A percentile compares a stretch with the other conserved stretches of the same genome.
These are phyloP conservation scores for barley (Hordeum vulgare) DNA, from an alignment of 176 grass and related monocot species.

Conservation along the genomic window DNA sequence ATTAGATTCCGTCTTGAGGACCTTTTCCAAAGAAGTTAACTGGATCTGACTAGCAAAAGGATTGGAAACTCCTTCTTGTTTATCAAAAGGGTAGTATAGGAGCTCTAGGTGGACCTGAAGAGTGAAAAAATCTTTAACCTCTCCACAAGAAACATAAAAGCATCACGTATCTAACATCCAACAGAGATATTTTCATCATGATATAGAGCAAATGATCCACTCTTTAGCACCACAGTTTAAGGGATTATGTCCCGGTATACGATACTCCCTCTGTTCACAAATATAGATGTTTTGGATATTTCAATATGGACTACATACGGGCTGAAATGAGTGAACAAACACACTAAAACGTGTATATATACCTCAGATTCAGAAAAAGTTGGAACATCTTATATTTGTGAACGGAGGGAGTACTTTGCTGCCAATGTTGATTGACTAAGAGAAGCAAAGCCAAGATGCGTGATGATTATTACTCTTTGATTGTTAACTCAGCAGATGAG, in stretches of 20 bases:
- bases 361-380: neutral
- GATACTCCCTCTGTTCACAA: neutral
- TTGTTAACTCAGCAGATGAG: neutral
- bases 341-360: no score
- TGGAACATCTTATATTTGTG: no score
- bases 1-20: constrained; percentile 69
- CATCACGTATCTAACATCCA: neutral
- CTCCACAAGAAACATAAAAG: neutral
- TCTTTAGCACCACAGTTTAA: neutral
- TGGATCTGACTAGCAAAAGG: constrained; percentile 71
- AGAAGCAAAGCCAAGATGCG: neutral
- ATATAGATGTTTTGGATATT: no score
- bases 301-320: no score
- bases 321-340: no score
- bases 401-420: neutral
- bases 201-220: neutral
- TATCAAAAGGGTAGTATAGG: constrained; percentile 72
- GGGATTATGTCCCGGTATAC: neutral
- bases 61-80: constrained; percentile 65
- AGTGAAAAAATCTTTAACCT: constrained; percentile 16
- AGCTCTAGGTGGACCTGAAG: constrained; percentile 92
- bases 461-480: neutral
- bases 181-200: neutral
- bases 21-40: constrained; percentile 91
- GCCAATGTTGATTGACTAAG: neutral